A percentile compares a stretch with the other conserved stretches of the same genome.
Evolutionary conservation across 495 filamentous ascomycete genomes (phyloP).

Genomic region (Cryomyces minteri): DNA sequence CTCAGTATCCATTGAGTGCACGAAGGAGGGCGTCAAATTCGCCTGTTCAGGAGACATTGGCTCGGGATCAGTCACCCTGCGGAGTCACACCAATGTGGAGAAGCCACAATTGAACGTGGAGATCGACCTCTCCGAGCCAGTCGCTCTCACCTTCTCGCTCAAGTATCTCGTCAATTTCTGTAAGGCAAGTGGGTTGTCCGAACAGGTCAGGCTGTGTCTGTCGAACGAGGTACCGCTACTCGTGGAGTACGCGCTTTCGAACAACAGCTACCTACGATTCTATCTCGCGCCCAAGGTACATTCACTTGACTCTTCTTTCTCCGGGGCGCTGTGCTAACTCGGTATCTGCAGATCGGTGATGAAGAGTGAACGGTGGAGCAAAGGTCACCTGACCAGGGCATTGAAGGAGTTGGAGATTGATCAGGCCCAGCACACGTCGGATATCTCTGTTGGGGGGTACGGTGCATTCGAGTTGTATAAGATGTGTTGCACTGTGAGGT

Average conservation of each 20-base stretch:
- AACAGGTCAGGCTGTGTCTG: slow-evolving; percentile 71
- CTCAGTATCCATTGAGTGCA: slow-evolving; percentile 83
- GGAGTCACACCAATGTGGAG: slow-evolving; percentile 77
- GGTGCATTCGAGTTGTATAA: too few relatives aligned
- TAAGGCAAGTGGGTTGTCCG: slow-evolving; percentile 79
- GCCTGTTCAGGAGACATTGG: slow-evolving; percentile 88
- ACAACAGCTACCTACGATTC: slow-evolving; percentile 82
- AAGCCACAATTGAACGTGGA: slow-evolving; percentile 74
- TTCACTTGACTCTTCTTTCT: slow-evolving; percentile 2
- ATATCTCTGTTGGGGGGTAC: not conserved
- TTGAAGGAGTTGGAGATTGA: not conserved
- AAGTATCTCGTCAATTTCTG: slow-evolving; percentile 99
- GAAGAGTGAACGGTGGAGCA: slow-evolving; percentile 40
- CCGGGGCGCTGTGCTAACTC: not conserved
- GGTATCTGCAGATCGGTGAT: slow-evolving; percentile 58
- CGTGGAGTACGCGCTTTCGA: slow-evolving; percentile 71
- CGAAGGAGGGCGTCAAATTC: slow-evolving; percentile 96
- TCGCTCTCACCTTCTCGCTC: slow-evolving; percentile 90
- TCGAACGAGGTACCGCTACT: slow-evolving; percentile 92
- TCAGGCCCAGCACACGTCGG: not conserved
- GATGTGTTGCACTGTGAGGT: too few relatives aligned
- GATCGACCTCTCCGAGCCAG: slow-evolving; percentile 82
- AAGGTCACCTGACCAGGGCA: not conserved
- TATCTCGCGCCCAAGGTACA: slow-evolving; percentile 93
- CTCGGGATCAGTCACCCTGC: slow-evolving; percentile 79